A percentile compares a stretch with the other conserved stretches of the same genome.
phyloP scores from a whole-genome alignment of 2,329 filamentous ascomycete genomes.

The Pezicula radicicola region DNA sequence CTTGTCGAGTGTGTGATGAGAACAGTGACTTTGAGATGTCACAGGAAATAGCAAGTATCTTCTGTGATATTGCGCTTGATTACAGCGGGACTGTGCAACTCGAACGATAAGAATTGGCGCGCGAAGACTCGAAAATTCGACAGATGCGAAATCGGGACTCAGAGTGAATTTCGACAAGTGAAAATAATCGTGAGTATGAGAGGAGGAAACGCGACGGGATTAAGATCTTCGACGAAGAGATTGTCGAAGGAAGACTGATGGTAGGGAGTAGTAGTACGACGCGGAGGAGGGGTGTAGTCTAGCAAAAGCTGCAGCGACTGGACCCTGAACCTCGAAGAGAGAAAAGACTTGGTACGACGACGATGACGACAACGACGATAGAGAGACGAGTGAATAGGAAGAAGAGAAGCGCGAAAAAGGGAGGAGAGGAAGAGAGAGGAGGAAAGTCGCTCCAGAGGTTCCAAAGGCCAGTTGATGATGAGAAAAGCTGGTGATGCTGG shows the following conservation, averaged over 20 bases:
- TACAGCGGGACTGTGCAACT: conserved; percentile 23
- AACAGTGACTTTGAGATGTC: conserved; percentile 15
- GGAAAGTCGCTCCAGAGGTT: conserved; percentile 27
- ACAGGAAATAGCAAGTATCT: conserved; percentile 18
- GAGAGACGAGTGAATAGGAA: conserved; percentile 18
- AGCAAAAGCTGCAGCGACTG: conserved; percentile 12
- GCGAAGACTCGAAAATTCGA: conserved; percentile 23
- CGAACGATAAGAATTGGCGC: conserved; percentile 25
- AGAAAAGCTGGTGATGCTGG: conserved; percentile 14
- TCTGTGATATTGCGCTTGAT: conserved; percentile 15
- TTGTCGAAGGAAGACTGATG: conserved; percentile 14
- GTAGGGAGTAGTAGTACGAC: conserved; percentile 2
- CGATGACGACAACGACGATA: conserved; percentile 13
- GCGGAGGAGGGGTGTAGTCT: conserved; percentile 11
- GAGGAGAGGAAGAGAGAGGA: conserved; percentile 29
- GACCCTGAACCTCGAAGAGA: conserved; percentile 20
- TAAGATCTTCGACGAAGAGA: conserved; percentile 21
- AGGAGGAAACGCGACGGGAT: conserved; percentile 18
- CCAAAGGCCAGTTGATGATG: conserved; percentile 25
- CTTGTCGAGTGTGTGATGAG: conserved; percentile 16
- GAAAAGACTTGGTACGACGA: conserved; percentile 12
- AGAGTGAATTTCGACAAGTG: conserved; percentile 21
- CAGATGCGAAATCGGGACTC: conserved; percentile 25
- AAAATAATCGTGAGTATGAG: conserved; percentile 21
- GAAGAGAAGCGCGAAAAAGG: conserved; percentile 20